phyloP scores from a whole-genome alignment of 352 stramenopile genomes.

The Thraustochytrium sp. region DNA sequence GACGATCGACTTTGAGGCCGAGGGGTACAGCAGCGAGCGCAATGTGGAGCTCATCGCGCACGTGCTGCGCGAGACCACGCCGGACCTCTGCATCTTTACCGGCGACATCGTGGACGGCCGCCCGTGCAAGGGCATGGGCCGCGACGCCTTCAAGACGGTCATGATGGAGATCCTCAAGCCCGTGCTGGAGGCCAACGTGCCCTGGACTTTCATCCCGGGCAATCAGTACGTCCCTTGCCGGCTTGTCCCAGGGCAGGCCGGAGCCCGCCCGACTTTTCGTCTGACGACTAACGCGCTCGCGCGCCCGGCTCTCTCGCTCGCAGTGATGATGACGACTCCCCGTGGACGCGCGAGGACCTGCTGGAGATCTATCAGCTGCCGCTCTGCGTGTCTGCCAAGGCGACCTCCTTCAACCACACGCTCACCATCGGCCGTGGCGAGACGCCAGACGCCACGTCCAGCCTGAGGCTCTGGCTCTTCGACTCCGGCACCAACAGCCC shows the following conservation, averaged over 20 bases:
- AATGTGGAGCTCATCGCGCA: slow-evolving; percentile 5
- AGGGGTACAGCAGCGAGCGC: background rate
- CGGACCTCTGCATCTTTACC: slow-evolving; percentile 36
- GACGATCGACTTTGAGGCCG: slow-evolving; percentile 3
- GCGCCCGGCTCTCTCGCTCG: background rate
- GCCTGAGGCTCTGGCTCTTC: slow-evolving; percentile 25
- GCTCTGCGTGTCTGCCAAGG: background rate
- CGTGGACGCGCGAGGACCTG: slow-evolving; percentile 10
- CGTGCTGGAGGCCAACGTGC: background rate
- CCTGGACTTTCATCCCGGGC: slow-evolving; percentile 19
- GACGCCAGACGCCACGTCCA: background rate
- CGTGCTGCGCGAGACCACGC: background rate
- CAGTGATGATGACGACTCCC: slow-evolving; percentile 30
- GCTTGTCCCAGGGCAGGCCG: background rate
- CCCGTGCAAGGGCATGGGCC: slow-evolving; percentile 11
- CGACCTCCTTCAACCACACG: slow-evolving; percentile 29
- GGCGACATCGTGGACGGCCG: slow-evolving; percentile 30
- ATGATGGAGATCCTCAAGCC: slow-evolving; percentile 12
- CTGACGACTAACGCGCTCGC: background rate
- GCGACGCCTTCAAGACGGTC: slow-evolving; percentile 12
- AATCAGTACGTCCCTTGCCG: background rate
- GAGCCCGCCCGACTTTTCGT: background rate
- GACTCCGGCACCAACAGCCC: slow-evolving; percentile 26
- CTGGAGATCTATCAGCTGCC: slow-evolving; percentile 21
- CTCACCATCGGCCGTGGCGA: slow-evolving; percentile 9